Evolutionary conservation across 768 basidiomycete genomes (phyloP), one percentile per base, ranked within the genome.

Genomic region (Phylloporus rhodoxanthus): DNA sequence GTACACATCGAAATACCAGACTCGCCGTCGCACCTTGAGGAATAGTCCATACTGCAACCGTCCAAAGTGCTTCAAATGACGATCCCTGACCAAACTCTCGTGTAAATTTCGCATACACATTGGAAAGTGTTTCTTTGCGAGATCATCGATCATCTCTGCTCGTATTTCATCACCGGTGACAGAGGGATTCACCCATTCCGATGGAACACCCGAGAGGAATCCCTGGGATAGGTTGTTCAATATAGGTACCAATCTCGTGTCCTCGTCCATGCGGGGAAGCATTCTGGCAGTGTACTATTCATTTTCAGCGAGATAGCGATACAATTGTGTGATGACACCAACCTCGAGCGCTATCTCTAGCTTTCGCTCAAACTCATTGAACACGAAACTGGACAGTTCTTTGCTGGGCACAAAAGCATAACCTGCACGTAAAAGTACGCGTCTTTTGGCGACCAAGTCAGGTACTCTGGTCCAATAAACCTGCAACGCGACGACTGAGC

Each of bases 381-480:
- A 83, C 14, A 98, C 79, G 48, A 98, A 82, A 61, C 87, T 91
- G 14, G 89, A 85, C 60, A 87, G 81, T 54, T 91, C 83, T 45
- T 72, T 73, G 43, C 70, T 74, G 14, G 88, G 85, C 14, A 98
- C 92, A 59, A 90, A 97, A n/a, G 94, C 94, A 75, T 82, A 84
- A 1, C 94, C 95, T 6, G 71, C 75, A 52, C 75, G 76, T 33
- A 99, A 70, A 53, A 90, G 81, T 1, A 97, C 90, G 39, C 75
- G 77, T 17, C 95, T 75, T 61, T 77, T 81, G 52, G 85, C 86
- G 8, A 99, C 87, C 1, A 99, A 78, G 67, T 96, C 92, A 5
- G 91, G 91, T 3, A 98, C 94, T 53, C 85, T 83, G 11, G 87
- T 93, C 96, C 96, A 99, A 66, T 79, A 84, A n/a, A 97, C 93